phyloP scores from a whole-genome alignment of 306 rosid genomes.

The Crataegus laevigata region DNA sequence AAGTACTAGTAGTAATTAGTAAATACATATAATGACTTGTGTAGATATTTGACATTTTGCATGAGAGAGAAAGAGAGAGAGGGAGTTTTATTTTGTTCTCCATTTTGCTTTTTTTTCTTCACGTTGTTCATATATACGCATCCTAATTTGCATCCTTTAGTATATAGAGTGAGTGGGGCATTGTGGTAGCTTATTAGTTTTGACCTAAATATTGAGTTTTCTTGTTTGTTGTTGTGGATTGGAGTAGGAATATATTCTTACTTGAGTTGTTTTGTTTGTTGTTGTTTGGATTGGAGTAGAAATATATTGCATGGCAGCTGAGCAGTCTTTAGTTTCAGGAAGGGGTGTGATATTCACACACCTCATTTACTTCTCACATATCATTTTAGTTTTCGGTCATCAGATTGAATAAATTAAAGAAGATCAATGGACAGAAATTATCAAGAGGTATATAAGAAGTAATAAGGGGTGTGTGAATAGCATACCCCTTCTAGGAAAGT shows the following conservation, averaged over 20 bases:
- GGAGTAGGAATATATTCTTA: slow-evolving; percentile 10
- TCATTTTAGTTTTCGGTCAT: too few species aligned
- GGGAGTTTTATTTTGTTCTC: neutral
- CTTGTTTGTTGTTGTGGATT: slow-evolving; percentile 15
- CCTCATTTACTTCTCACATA: too few species aligned
- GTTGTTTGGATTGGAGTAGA: slow-evolving; percentile 14
- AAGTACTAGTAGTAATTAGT: neutral
- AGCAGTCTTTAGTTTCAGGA: slow-evolving; percentile 38
- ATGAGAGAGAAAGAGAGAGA: neutral
- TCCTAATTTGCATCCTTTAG: neutral
- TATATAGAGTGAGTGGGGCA: neutral
- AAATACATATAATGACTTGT: neutral
- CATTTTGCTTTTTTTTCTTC: neutral
- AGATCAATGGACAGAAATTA: too few species aligned
- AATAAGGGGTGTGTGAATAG: too few species aligned
- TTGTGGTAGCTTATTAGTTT: neutral
- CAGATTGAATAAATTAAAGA: too few species aligned
- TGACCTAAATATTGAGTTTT: slow-evolving; percentile 8
- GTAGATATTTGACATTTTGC: neutral
- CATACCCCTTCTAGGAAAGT: too few species aligned
- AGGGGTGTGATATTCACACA: too few species aligned
- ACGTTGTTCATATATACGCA: neutral
- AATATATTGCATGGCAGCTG: slow-evolving; percentile 17
- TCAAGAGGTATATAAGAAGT: too few species aligned
- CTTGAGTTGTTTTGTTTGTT: slow-evolving; percentile 11